phyloP scores from a whole-genome alignment of 164 flowering plant genomes.

The Berberis vulgaris region DNA sequence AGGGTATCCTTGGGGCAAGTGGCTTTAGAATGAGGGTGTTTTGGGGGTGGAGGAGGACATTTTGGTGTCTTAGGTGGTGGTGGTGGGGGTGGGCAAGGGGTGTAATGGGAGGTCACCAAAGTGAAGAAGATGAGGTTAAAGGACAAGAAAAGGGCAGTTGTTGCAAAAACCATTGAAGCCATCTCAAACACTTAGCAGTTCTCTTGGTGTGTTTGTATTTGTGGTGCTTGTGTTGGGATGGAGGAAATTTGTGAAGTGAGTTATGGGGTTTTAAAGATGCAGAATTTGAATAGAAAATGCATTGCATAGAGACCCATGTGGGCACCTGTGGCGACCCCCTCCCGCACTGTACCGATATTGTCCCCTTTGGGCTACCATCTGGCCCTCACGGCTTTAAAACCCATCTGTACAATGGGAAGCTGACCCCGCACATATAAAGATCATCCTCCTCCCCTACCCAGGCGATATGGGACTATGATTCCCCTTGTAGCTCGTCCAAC shows the following conservation, averaged over 20 bases:
- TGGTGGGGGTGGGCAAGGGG: slow-evolving; percentile 12
- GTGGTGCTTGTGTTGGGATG: neutral
- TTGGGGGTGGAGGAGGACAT: neutral
- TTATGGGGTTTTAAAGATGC: neutral
- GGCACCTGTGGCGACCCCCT: too few species aligned
- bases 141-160: slow-evolving; percentile 35
- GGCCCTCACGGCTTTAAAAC: too few species aligned
- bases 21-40: neutral
- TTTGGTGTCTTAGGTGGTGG: neutral
- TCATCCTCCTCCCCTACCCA: too few species aligned
- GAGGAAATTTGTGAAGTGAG: neutral
- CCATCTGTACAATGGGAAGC: too few species aligned
- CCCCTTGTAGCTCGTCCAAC: too few species aligned
- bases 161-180: slow-evolving; percentile 34
- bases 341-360: too few species aligned
- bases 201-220: too few species aligned
- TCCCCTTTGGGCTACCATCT: too few species aligned
- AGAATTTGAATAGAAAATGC: slow-evolving; percentile 1
- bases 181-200: slow-evolving; percentile 12
- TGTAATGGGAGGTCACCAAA: slow-evolving; percentile 25
- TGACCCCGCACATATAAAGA: too few species aligned
- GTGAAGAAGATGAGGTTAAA: slow-evolving; percentile 45
- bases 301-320: neutral
- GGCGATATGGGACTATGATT: too few species aligned
- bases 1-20: slow-evolving; percentile 7